Evolutionary conservation across 116 monocot species (phyloP).

Genomic region (Zostera marina): DNA sequence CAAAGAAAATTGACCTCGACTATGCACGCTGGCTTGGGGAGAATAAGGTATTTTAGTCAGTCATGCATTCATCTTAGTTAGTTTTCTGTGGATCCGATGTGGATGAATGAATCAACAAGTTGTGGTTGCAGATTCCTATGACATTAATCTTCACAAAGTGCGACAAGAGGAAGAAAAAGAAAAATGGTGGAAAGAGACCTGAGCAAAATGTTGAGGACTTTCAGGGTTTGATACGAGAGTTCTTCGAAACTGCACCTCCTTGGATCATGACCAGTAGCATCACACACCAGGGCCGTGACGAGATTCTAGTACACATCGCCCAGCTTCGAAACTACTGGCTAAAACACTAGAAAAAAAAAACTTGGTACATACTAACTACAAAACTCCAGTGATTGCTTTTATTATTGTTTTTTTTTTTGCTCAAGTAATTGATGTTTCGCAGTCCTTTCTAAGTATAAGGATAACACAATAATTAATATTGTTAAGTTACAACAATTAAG

Average conservation of each 20-base stretch:
- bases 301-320: slow-evolving; percentile 81
- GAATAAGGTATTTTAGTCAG: slow-evolving; percentile 37
- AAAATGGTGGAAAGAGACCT: slow-evolving; percentile 76
- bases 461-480: too few species aligned
- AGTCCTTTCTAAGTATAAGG: too few species aligned
- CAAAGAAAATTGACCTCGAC: slow-evolving; percentile 89
- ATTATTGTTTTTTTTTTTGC: too few species aligned
- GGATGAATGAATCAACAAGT: too few species aligned
- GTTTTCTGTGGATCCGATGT: not conserved
- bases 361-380: not conserved
- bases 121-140: slow-evolving; percentile 54
- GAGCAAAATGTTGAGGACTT: slow-evolving; percentile 82
- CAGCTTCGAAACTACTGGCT: slow-evolving; percentile 98
- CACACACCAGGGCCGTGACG: slow-evolving; percentile 85
- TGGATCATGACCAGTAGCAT: slow-evolving; percentile 97
- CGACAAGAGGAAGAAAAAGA: slow-evolving; percentile 93
- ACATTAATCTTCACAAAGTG: slow-evolving; percentile 93
- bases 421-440: too few species aligned
- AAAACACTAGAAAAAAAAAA: slow-evolving; percentile 24
- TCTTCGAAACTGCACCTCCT: slow-evolving; percentile 59
- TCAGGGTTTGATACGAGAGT: slow-evolving; percentile 51
- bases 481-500: too few species aligned
- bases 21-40: slow-evolving; percentile 90
- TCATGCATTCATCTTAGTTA: not conserved
- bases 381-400: not conserved